Percentiles rank a stretch among this genome's conserved stretches.
phyloP scores from a whole-genome alignment of 148 eudicot genomes.

The Rhododendron ferrugineum region DNA sequence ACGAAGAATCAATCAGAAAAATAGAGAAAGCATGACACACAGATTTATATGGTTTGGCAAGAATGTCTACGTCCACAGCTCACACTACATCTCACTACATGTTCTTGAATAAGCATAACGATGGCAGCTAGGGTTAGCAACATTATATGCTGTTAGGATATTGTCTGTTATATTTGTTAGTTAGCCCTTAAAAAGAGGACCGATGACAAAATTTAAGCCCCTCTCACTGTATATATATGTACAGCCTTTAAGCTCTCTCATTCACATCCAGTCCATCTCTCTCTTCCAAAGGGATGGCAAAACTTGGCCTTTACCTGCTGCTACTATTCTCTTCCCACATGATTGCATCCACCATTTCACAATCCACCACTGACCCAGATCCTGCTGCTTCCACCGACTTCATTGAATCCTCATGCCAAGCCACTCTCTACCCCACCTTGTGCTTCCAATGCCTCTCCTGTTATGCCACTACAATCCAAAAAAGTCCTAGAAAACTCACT shows the following conservation, averaged over 20 bases:
- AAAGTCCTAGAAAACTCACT: conserved; percentile 38
- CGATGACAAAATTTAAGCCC: background rate
- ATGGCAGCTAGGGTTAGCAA: background rate
- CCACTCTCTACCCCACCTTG: conserved; percentile 54
- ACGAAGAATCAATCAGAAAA: background rate
- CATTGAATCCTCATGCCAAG: conserved; percentile 52
- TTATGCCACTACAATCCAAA: conserved; percentile 33
- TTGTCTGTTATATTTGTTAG: background rate
- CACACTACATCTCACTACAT: background rate
- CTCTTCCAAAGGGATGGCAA: conserved; percentile 19
- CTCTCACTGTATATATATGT: background rate
- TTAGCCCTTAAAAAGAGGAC: background rate
- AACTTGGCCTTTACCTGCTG: conserved; percentile 15
- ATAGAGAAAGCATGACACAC: background rate
- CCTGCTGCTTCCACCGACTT: conserved; percentile 26
- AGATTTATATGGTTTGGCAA: background rate
- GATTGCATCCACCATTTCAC: background rate
- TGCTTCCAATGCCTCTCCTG: conserved; percentile 53
- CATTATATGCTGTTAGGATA: background rate
- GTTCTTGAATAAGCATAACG: background rate
- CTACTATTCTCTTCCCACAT: background rate
- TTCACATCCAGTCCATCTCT: background rate
- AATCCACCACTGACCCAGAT: background rate
- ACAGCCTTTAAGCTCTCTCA: background rate
- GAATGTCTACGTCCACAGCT: background rate